Evolutionary conservation across 129 eudicot species (phyloP).

Genomic region (Flaveria trinervia): DNA sequence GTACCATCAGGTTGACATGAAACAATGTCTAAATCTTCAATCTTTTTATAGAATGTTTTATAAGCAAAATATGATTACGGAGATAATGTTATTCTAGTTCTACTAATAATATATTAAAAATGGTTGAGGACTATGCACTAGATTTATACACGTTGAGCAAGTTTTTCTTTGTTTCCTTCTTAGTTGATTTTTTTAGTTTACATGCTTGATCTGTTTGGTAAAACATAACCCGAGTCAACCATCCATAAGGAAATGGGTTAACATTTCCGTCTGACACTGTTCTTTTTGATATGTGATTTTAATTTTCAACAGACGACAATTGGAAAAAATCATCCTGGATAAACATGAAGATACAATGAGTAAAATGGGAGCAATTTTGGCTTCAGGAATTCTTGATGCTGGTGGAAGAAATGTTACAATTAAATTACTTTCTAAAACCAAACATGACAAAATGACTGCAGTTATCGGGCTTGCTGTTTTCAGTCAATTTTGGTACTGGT

Average conservation of each 20-base stretch:
- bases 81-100: too few species aligned
- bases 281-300: not conserved
- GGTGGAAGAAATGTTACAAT: conserved; percentile 98
- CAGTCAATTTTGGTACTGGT: conserved; percentile 99
- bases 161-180: too few species aligned
- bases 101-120: too few species aligned
- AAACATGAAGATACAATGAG: conserved; percentile 99
- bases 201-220: too few species aligned
- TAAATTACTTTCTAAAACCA: conserved; percentile 81
- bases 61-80: too few species aligned
- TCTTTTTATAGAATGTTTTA: too few species aligned
- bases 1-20: not conserved
- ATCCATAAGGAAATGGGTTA: too few species aligned
- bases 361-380: conserved; percentile 98
- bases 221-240: too few species aligned
- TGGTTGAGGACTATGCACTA: too few species aligned
- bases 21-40: not conserved
- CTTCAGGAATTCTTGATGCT: conserved; percentile 96
- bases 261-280: not conserved
- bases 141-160: too few species aligned
- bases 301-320: conserved; percentile 57
- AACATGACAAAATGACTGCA: conserved; percentile 88
- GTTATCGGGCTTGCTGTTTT: conserved; percentile 97
- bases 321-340: conserved; percentile 90
- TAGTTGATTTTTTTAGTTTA: too few species aligned